Evolutionary conservation across 2,329 filamentous ascomycete species (phyloP).

Genomic region (Coniochaeta hoffmannii): DNA sequence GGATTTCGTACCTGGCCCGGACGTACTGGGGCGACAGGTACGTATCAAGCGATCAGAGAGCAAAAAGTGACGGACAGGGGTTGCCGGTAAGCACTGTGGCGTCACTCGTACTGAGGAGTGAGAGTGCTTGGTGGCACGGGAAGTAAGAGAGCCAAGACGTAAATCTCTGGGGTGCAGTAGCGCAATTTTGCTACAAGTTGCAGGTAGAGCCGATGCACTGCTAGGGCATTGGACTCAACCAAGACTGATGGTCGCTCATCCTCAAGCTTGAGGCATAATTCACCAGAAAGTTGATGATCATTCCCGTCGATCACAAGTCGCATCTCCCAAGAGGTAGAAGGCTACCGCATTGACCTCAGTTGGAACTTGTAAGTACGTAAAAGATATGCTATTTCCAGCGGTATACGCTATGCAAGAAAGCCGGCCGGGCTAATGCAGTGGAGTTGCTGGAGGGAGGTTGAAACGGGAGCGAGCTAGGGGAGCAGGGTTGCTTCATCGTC

Average conservation of each 20-base stretch:
- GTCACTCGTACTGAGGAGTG: background rate
- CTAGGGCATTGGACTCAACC: background rate
- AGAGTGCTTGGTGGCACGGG: background rate
- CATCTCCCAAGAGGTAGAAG: background rate
- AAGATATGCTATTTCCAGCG: background rate
- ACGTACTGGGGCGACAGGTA: background rate
- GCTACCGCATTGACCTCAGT: background rate
- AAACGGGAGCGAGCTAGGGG: conserved; percentile 1
- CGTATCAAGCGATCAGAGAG: too few relatives aligned
- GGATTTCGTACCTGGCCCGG: background rate
- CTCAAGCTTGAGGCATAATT: conserved; percentile 1
- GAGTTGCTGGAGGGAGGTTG: background rate
- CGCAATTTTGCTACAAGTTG: background rate
- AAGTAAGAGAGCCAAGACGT: background rate
- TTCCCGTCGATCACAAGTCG: conserved; percentile 3
- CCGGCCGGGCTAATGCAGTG: background rate
- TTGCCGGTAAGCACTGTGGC: background rate
- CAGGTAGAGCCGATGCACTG: background rate
- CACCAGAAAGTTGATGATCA: background rate
- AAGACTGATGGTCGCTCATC: background rate
- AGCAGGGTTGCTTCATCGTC: background rate
- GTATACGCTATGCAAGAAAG: background rate
- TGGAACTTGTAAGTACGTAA: background rate
- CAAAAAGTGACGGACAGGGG: background rate
- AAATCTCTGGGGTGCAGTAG: background rate